Conservation (phyloP, 2,329 filamentous ascomycete genomes). For the Diaporthe citri region DNA sequence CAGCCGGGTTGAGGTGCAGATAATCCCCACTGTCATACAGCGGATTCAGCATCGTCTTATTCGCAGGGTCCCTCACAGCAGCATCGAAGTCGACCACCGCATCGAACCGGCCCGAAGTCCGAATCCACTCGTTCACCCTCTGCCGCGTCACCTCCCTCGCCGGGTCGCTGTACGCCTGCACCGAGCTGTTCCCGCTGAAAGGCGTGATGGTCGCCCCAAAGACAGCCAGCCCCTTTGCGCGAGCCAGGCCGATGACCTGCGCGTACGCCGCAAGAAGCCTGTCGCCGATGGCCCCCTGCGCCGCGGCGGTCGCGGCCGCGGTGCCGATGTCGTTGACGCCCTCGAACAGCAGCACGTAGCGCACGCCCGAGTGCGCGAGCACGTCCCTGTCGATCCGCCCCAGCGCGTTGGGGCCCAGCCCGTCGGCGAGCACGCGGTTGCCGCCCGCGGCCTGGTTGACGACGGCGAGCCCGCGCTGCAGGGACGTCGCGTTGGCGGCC, state of each 20-base stretch:
- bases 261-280: constrained; percentile 65
- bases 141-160: constrained; percentile 66
- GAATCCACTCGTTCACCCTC: constrained; percentile 70
- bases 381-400: constrained; percentile 71
- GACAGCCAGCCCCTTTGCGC: constrained; percentile 63
- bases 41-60: constrained; percentile 57
- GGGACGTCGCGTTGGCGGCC: constrained; percentile 36
- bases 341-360: constrained; percentile 70
- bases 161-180: constrained; percentile 63
- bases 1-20: constrained; percentile 68
- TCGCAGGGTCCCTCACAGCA: constrained; percentile 62
- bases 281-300: constrained; percentile 61
- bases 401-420: constrained; percentile 70
- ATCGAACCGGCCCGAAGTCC: constrained; percentile 67
- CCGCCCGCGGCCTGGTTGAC: constrained; percentile 74
- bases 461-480: constrained; percentile 59
- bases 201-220: constrained; percentile 68
- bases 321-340: constrained; percentile 75
- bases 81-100: constrained; percentile 73
- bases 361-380: constrained; percentile 65
- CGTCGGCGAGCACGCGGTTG: constrained; percentile 70
- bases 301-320: constrained; percentile 54
- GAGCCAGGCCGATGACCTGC: constrained; percentile 67
- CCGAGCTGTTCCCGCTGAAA: constrained; percentile 54
- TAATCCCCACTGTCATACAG: constrained; percentile 70